Base-by-base conservation (phyloP, 495 filamentous ascomycete species). In the Cercophora samala region DNA sequence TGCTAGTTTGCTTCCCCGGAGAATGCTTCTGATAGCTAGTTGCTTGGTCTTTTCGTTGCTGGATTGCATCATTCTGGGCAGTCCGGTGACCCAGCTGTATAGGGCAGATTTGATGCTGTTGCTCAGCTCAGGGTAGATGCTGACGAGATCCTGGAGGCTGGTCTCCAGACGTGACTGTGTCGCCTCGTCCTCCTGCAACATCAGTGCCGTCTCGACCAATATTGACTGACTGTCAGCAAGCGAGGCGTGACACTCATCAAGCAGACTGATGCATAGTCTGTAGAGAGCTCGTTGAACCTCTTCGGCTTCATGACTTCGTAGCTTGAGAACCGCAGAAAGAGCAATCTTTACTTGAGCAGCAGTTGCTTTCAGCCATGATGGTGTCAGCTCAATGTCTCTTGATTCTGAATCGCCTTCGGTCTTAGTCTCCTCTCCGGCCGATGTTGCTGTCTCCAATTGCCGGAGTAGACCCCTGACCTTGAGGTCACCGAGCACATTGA, bases 261-360 rank as follows among this genome's bases (percentile, higher is more conserved):
- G 81, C 29, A 97, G 76, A 64, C 83, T 84, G 18, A 90, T 74
- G 72, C 93, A 97, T 0, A 98, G 77, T 22, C 81, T 80, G 52
- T 89, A 78, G 0, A 97, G 75, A 18, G 90, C 86, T 26, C 80
- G 74, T 59, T 89, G 88, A 1, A 98, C 89, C 60, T 95, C 91
- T 11, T 73, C 74, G 29, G 88, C 84, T 19, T 89, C 85, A 76
- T 97, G 89, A 51, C 84, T 86, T n/a, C 91, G 88, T 29, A 97
- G 74, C 64, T 89, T 90, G 22, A 97, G 77, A 19, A 96, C 82
- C 64, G 89, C 91, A 42, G 89, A 87, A 13, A 98, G 75, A 6
- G 94, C 95, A 63, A 96, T 83, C 72, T 93, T 96, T 61, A 97
- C 85, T 75, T 98, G 93, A 4, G 84, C 83, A 2, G 88, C 80